A percentile compares a stretch with the other conserved stretches of the same genome.
Evolutionary conservation across 768 basidiomycete genomes (phyloP).

Genomic region (Austroboletus festivus): DNA sequence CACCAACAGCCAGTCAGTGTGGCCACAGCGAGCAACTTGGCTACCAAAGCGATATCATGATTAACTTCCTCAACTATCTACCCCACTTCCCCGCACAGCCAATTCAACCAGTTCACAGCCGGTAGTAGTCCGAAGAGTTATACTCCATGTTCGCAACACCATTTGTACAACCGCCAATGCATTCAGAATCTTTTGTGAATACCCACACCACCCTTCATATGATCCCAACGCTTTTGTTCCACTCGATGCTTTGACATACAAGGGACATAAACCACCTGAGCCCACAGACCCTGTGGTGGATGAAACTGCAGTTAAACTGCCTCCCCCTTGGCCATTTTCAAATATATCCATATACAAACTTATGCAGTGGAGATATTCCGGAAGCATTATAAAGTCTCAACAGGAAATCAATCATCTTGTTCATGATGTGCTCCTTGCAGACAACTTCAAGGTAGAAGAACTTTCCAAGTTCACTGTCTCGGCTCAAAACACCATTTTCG

Average conservation of each 20-base stretch:
- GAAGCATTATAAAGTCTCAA: constrained; percentile 4
- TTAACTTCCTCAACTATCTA: no score
- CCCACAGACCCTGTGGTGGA: no score
- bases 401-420: neutral
- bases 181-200: neutral
- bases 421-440: neutral
- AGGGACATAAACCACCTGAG: no score
- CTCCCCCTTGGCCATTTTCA: constrained; percentile 10
- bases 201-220: neutral
- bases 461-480: neutral
- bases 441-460: neutral
- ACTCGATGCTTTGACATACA: neutral
- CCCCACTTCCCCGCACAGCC: no score
- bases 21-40: no score
- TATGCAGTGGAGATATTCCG: constrained; percentile 7
- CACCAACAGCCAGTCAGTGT: no score
- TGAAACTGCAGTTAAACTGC: no score
- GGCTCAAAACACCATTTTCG: no score
- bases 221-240: neutral
- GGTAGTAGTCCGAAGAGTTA: no score
- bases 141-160: neutral
- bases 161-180: neutral
- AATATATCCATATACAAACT: constrained; percentile 12
- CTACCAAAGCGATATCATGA: no score
- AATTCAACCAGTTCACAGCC: no score